phyloP scores from a whole-genome alignment of 768 basidiomycete species.

The Tubosaeta brunneosetosa region DNA sequence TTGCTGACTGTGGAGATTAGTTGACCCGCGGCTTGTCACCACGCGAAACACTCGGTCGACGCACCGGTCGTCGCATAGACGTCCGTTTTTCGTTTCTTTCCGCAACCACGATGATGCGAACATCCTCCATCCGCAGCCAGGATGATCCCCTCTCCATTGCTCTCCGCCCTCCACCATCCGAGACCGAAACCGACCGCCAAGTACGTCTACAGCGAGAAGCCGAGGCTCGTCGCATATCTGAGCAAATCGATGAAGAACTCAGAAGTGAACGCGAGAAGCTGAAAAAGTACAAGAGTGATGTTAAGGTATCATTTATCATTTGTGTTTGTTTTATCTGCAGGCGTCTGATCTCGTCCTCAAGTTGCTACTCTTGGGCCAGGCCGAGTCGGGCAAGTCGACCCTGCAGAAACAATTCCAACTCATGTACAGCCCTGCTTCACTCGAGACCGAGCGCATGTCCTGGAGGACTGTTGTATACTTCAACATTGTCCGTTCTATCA shows the following conservation, averaged over 20 bases:
- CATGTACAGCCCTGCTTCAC: constrained; percentile 69
- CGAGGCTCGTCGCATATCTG: constrained; percentile 71
- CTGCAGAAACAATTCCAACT: constrained; percentile 78
- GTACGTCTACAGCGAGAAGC: constrained; percentile 60
- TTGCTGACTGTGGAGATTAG: not conserved
- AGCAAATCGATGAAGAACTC: constrained; percentile 79
- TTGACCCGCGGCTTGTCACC: not conserved
- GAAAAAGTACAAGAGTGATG: constrained; percentile 65
- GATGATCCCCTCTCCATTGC: constrained; percentile 73
- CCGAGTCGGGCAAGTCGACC: constrained; percentile 75
- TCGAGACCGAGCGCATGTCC: constrained; percentile 64
- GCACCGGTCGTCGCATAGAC: not conserved
- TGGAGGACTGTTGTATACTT: constrained; percentile 75
- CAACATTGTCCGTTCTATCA: constrained; percentile 68
- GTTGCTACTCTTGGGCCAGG: constrained; percentile 73
- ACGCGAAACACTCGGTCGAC: not conserved
- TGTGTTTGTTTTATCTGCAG: not conserved
- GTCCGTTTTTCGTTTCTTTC: constrained; percentile 23
- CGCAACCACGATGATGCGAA: constrained; percentile 52
- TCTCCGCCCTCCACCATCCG: constrained; percentile 57
- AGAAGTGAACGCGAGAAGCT: constrained; percentile 62
- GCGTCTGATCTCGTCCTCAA: constrained; percentile 30
- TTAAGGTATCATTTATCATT: constrained; percentile 47
- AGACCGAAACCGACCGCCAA: constrained; percentile 62
- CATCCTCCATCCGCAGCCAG: constrained; percentile 67